Percentiles rank a stretch among this genome's conserved stretches.
Evolutionary conservation across 1,284 basidiomycete genomes (phyloP).

Genomic region (Puccinia hordei): DNA sequence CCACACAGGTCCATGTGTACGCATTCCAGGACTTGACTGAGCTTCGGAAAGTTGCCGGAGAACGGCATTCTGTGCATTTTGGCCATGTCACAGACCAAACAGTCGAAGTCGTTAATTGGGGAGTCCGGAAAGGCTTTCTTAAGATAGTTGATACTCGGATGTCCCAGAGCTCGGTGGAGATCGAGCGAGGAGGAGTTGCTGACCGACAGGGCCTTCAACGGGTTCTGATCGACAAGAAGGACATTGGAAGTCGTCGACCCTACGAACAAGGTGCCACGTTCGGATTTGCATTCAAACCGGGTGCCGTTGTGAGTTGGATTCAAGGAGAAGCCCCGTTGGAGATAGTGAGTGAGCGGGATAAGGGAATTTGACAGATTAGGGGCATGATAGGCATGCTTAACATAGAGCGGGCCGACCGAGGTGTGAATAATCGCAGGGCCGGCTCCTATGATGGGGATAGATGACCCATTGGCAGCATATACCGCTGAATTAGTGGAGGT

Average conservation of each 20-base stretch:
- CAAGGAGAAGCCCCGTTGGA: neutral
- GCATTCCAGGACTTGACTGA: neutral
- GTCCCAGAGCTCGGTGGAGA: conserved; percentile 1
- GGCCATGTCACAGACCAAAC: neutral
- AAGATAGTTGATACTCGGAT: conserved; percentile 16
- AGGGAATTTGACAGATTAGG: neutral
- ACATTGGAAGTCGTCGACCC: neutral
- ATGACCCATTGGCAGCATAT: neutral
- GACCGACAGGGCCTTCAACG: neutral
- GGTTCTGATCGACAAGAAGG: neutral
- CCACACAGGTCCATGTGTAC: conserved; percentile 25
- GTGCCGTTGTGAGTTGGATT: neutral
- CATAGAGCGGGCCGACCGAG: neutral
- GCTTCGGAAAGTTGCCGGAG: neutral
- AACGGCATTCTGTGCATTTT: conserved; percentile 11
- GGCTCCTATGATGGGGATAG: neutral
- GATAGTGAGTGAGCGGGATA: neutral
- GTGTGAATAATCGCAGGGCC: neutral
- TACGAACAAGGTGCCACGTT: neutral
- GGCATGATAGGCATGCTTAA: neutral
- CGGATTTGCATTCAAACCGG: neutral
- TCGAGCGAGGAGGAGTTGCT: too few species aligned
- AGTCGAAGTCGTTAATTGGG: neutral
- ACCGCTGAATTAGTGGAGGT: neutral
- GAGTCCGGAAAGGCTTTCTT: neutral